Evolutionary conservation across 164 flowering plant genomes (phyloP), one percentile per base, ranked within the genome.

Genomic region (Dillenia suffruticosa): DNA sequence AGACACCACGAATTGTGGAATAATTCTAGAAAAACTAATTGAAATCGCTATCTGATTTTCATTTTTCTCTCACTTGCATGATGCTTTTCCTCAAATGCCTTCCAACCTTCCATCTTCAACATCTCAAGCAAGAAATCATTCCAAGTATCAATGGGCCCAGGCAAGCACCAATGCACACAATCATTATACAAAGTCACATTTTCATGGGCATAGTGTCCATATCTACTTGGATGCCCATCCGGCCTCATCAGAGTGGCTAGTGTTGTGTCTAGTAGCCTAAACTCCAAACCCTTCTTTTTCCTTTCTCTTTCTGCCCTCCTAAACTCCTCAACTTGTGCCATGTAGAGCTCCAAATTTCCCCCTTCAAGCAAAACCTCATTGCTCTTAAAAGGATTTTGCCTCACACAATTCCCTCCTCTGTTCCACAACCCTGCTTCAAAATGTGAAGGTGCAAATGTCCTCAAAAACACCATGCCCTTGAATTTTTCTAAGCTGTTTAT

Each of bases 61-160:
- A 32, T 32, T 32, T 32, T 32, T 7, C 40, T 32, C 40, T 32
- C 40, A 32, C 40, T 32, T 32, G 40, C 40, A 32, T 32, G 40
- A 32, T 4, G 40, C 40, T 32, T 32, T 32, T 32, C 7, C 40
- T 32, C 40, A 5, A 32, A 32, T 4, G 40, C 40, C 40, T 32
- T 32, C 40, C 40, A 32, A 32, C 40, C 48, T 56, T 70, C 75
- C 59, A 26, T 63, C 68, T 61, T 66, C 76, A 81, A 53, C 65
- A 74, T 60, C 40, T 78, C 52, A 44, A 81, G 70, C 70, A 82
- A 71, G 45, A 82, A 72, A 65, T 82, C 82, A 66, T 78, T 82
- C 87, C 84, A 80, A 5, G 74, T 64, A 51, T 82, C 87, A 49
- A 82, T 52, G 2, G 84, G 84, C 2, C 87, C 84, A 5, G 40